These are phyloP conservation scores for Syncephalastrum monosporum DNA, from an alignment of 371 early-diverging fungal species.

Conservation along the genomic window DNA sequence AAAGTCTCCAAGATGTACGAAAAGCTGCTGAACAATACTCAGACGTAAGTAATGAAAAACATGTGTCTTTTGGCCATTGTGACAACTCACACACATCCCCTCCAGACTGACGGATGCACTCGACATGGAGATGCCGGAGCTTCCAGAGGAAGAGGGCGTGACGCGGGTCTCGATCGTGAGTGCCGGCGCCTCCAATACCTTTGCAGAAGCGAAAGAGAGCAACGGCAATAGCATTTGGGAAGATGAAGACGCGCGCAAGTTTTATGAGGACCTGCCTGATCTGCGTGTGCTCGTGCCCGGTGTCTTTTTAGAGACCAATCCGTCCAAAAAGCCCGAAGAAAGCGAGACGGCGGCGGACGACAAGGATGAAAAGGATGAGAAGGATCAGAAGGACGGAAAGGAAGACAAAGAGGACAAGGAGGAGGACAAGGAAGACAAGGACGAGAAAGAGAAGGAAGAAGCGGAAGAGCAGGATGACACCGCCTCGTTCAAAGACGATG, in stretches of 20 bases:
- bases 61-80: too few species aligned
- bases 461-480: too few species aligned
- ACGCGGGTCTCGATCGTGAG: constrained; percentile 54
- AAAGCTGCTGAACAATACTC: constrained; percentile 60
- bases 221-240: constrained; percentile 67
- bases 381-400: constrained; percentile 26
- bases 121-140: constrained; percentile 72
- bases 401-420: constrained; percentile 16
- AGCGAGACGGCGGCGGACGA: constrained; percentile 14
- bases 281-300: constrained; percentile 76
- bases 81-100: background rate
- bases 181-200: constrained; percentile 28
- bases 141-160: constrained; percentile 62
- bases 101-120: constrained; percentile 62
- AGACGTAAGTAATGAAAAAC: constrained; percentile 33
- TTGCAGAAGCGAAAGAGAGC: constrained; percentile 45
- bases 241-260: constrained; percentile 82
- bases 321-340: constrained; percentile 26
- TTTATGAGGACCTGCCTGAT: constrained; percentile 83
- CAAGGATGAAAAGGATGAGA: constrained; percentile 13
- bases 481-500: too few species aligned
- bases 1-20: constrained; percentile 72
- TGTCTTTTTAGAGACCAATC: constrained; percentile 60
- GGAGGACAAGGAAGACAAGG: constrained; percentile 11
- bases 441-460: constrained; percentile 8